These are phyloP conservation scores for Sequoiadendron giganteum DNA, from an alignment of 75 land plant species.

Conservation along the genomic window DNA sequence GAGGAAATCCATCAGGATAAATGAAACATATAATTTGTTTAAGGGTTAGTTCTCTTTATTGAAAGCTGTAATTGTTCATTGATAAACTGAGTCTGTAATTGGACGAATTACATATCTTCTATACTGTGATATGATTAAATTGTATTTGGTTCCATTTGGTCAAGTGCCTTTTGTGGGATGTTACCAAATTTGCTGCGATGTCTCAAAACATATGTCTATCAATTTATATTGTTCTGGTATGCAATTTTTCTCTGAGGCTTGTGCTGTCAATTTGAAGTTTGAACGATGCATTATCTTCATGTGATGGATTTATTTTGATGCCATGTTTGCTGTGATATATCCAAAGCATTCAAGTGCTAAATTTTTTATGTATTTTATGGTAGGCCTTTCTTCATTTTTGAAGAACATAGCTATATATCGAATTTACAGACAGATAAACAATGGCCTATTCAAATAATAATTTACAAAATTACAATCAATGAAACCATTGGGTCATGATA, in stretches of 20 bases:
- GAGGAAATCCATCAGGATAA: not conserved
- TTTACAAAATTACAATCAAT: not conserved
- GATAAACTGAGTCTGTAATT: not conserved
- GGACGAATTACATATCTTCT: not conserved
- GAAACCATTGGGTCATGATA: not conserved
- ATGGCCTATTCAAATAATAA: not conserved
- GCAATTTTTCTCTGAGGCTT: not conserved
- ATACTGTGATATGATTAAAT: not conserved
- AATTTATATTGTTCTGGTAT: not conserved
- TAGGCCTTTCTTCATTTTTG: not conserved
- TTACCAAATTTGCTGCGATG: not conserved
- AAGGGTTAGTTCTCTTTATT: not conserved
- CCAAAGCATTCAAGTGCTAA: not conserved
- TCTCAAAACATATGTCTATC: not conserved
- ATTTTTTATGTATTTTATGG: not conserved
- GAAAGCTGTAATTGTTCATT: not conserved
- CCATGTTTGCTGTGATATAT: not conserved
- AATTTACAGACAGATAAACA: not conserved
- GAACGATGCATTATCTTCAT: not conserved
- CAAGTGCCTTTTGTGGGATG: not conserved
- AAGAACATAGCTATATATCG: not conserved
- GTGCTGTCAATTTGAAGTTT: not conserved
- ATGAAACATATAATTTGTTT: not conserved
- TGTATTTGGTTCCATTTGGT: not conserved
- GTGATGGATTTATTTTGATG: not conserved